These are phyloP conservation scores for Penicillium thymicola DNA, from an alignment of 2,329 filamentous ascomycete species.

Conservation along the genomic window DNA sequence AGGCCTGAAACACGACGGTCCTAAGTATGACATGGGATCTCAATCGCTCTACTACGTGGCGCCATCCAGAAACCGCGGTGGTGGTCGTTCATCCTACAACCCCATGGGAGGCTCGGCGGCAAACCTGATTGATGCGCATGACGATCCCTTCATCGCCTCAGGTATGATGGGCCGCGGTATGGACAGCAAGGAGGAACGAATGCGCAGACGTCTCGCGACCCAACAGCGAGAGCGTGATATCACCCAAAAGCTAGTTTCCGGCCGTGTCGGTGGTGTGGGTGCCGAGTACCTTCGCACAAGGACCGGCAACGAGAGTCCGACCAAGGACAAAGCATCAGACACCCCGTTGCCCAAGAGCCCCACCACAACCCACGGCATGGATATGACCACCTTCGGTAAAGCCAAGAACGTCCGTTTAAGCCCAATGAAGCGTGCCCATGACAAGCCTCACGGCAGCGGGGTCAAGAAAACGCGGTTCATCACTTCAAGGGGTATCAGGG, in stretches of 20 bases:
- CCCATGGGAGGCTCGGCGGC: conserved; percentile 37
- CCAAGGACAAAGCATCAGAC: conserved; percentile 8
- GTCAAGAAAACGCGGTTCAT: conserved; percentile 73
- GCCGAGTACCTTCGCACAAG: conserved; percentile 46
- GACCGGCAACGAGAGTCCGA: conserved; percentile 22
- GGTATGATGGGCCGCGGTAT: conserved; percentile 40
- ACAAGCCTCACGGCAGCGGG: conserved; percentile 33
- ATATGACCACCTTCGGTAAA: conserved; percentile 29
- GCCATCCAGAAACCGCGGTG: conserved; percentile 26
- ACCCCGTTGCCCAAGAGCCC: conserved; percentile 13
- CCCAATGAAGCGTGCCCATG: conserved; percentile 40
- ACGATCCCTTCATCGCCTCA: conserved; percentile 43
- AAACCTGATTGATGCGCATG: conserved; percentile 41
- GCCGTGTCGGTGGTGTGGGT: conserved; percentile 36
- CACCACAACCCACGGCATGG: conserved; percentile 17
- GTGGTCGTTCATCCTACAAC: conserved; percentile 19
- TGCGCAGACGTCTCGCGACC: conserved; percentile 43
- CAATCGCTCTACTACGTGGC: conserved; percentile 48
- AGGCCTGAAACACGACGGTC: conserved; percentile 35
- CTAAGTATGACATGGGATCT: conserved; percentile 40
- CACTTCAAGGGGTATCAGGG: conserved; percentile 71
- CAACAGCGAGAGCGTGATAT: conserved; percentile 47
- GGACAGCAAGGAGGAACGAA: conserved; percentile 42
- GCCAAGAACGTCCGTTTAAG: conserved; percentile 42
- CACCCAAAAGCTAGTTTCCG: conserved; percentile 39